Percentiles rank a stretch among this genome's conserved stretches.
Evolutionary conservation across 2,329 filamentous ascomycete genomes (phyloP).

Genomic region (Xylaria sp.): DNA sequence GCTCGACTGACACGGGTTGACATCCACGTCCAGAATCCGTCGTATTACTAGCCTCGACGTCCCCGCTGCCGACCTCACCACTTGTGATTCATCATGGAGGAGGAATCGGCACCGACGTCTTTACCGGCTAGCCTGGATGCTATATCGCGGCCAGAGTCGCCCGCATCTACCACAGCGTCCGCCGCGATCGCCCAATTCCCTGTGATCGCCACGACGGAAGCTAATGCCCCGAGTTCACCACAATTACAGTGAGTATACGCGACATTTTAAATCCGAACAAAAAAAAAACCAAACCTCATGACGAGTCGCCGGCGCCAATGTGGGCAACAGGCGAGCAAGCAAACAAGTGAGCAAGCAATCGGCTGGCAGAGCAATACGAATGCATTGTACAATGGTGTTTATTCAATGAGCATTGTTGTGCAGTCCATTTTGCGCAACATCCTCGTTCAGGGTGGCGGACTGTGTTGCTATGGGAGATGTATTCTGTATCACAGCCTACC

Average conservation of each 20-base stretch:
- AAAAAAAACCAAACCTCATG: background rate
- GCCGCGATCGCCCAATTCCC: conserved; percentile 43
- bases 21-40: conserved; percentile 18
- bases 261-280: conserved; percentile 1
- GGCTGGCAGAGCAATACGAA: background rate
- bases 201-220: conserved; percentile 42
- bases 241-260: conserved; percentile 43
- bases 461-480: conserved; percentile 6
- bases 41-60: conserved; percentile 20
- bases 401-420: background rate
- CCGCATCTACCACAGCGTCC: conserved; percentile 41
- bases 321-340: background rate
- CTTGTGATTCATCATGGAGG: conserved; percentile 41
- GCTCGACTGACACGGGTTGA: conserved; percentile 16
- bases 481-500: background rate
- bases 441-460: background rate
- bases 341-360: background rate
- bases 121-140: conserved; percentile 41
- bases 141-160: conserved; percentile 45
- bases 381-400: conserved; percentile 1
- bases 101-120: conserved; percentile 34
- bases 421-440: conserved; percentile 1
- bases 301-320: background rate
- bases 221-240: conserved; percentile 38
- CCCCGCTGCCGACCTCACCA: conserved; percentile 22